These are phyloP conservation scores for Cenchrus fungigraminus DNA, from an alignment of 176 grass and related monocot species.

Conservation along the genomic window DNA sequence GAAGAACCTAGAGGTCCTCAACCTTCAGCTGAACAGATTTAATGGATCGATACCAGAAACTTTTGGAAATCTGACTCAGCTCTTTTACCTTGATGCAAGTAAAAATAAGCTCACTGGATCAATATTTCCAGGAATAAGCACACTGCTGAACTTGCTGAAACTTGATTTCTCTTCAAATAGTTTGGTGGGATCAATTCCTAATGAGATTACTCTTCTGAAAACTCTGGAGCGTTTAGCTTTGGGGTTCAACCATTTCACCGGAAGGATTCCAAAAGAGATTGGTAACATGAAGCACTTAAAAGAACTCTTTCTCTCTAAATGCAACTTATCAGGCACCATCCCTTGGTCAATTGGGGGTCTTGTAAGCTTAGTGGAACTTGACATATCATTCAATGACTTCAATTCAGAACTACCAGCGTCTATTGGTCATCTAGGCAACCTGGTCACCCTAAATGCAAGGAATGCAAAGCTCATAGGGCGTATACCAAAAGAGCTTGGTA, in stretches of 20 bases:
- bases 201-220: slow-evolving; percentile 52
- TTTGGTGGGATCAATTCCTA: slow-evolving; percentile 61
- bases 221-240: slow-evolving; percentile 57
- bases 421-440: slow-evolving; percentile 62
- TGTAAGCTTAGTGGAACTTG: slow-evolving; percentile 55
- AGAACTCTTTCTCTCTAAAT: slow-evolving; percentile 47
- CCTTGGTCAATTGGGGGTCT: slow-evolving; percentile 65
- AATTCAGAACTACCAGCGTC: slow-evolving; percentile 53
- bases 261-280: slow-evolving; percentile 69
- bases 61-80: slow-evolving; percentile 59
- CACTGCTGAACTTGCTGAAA: slow-evolving; percentile 46
- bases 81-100: slow-evolving; percentile 59
- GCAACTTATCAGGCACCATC: slow-evolving; percentile 64
- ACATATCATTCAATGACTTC: slow-evolving; percentile 75
- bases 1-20: slow-evolving; percentile 55
- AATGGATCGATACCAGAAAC: slow-evolving; percentile 54
- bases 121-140: slow-evolving; percentile 63
- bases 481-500: slow-evolving; percentile 72
- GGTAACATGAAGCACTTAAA: slow-evolving; percentile 65
- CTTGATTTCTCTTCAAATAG: slow-evolving; percentile 68
- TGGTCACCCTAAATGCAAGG: slow-evolving; percentile 45
- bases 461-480: slow-evolving; percentile 56
- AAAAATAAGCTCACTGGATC: slow-evolving; percentile 58
- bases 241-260: slow-evolving; percentile 56
- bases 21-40: slow-evolving; percentile 58